Conservation (phyloP, 805 yeast species). For the Pichia membranifaciens region DNA sequence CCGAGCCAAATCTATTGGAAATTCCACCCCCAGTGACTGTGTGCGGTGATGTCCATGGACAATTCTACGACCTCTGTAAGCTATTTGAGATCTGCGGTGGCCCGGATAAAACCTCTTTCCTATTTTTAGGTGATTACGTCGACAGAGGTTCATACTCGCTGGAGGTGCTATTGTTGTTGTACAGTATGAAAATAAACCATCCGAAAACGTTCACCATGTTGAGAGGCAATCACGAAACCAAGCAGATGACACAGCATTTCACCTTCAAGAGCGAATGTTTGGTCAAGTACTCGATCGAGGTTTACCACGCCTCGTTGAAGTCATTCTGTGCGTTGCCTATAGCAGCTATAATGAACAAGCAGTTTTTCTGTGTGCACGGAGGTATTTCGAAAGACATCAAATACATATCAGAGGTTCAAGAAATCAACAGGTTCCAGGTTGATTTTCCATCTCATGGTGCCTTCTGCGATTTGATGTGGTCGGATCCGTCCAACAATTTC, state of each 20-base stretch:
- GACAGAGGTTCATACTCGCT: slow-evolving; percentile 90
- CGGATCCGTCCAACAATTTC: slow-evolving; percentile 90
- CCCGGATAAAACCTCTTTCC: slow-evolving; percentile 66
- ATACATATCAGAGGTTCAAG: slow-evolving; percentile 60
- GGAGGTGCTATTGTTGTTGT: slow-evolving; percentile 72
- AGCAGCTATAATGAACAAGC: slow-evolving; percentile 90
- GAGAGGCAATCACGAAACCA: slow-evolving; percentile 93
- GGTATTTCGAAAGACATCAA: slow-evolving; percentile 85
- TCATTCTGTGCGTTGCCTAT: slow-evolving; percentile 86
- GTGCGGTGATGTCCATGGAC: slow-evolving; percentile 98
- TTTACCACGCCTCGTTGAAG: slow-evolving; percentile 68
- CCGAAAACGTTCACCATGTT: slow-evolving; percentile 73
- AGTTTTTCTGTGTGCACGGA: slow-evolving; percentile 94
- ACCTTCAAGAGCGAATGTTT: slow-evolving; percentile 88
- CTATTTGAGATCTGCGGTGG: slow-evolving; percentile 91
- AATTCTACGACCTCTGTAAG: slow-evolving; percentile 82
- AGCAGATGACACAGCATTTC: slow-evolving; percentile 88
- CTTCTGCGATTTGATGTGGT: slow-evolving; percentile 94
- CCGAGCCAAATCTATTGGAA: slow-evolving; percentile 73
- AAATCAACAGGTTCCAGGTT: slow-evolving; percentile 75
- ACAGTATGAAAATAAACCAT: slow-evolving; percentile 70
- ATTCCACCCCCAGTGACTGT: slow-evolving; percentile 93
- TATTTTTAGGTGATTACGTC: slow-evolving; percentile 90
- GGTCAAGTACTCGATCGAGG: slow-evolving; percentile 62
- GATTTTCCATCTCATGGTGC: slow-evolving; percentile 85